Conservation (phyloP, 148 eudicot species). For the Cornus florida region DNA sequence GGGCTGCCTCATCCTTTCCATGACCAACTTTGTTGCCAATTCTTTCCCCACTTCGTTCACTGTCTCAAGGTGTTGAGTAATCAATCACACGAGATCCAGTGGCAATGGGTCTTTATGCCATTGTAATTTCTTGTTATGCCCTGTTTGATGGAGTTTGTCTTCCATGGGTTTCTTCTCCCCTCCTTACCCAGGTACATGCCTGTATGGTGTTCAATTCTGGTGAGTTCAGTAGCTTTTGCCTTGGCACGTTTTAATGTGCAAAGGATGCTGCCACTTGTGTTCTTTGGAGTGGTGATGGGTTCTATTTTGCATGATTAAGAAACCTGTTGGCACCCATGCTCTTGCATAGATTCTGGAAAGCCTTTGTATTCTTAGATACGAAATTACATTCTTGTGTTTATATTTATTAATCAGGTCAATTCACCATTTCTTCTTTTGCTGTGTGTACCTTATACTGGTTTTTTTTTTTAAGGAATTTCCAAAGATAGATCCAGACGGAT, state of each 20-base stretch:
- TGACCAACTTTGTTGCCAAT: conserved; percentile 64
- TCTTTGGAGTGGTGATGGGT: conserved; percentile 78
- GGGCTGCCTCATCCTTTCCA: conserved; percentile 78
- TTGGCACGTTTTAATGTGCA: conserved; percentile 81
- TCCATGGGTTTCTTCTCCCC: conserved; percentile 78
- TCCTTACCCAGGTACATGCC: conserved; percentile 84
- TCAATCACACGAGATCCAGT: conserved; percentile 73
- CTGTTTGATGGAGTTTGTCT: conserved; percentile 75
- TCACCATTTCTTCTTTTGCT: conserved; percentile 2
- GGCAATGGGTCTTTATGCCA: conserved; percentile 61
- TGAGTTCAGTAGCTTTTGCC: conserved; percentile 69
- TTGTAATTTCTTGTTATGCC: conserved; percentile 71
- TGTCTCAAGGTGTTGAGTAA: conserved; percentile 65
- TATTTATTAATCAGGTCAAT: neutral
- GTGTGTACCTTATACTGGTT: neutral
- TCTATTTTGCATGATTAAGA: conserved; percentile 59
- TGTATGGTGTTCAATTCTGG: conserved; percentile 75
- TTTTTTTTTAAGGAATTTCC: neutral
- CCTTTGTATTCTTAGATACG: conserved; percentile 81
- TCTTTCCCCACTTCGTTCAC: conserved; percentile 57
- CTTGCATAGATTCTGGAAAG: conserved; percentile 82
- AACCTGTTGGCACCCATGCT: conserved; percentile 65
- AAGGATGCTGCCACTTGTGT: conserved; percentile 72
- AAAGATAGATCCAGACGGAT: neutral
- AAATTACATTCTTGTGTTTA: conserved; percentile 33